Evolutionary conservation across 2,329 filamentous ascomycete species (phyloP), one percentile per base, ranked within the genome.

Genomic region (Diaporthe ilicicola): DNA sequence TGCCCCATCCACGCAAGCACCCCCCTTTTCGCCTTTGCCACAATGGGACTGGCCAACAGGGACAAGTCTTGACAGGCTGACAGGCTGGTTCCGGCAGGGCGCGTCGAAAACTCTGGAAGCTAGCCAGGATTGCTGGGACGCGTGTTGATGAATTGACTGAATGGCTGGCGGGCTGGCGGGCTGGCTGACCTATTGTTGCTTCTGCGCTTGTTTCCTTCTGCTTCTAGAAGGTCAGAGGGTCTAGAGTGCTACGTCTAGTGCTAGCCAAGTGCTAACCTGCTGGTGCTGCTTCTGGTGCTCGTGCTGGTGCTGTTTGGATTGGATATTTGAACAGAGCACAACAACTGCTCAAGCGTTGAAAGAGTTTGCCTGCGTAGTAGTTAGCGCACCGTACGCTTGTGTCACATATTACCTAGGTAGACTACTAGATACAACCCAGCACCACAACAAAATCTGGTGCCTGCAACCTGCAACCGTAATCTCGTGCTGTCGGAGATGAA

Each of bases 1-100:
- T 27, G 17, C 55, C 17, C n/a, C 22, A 24, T 62, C 42, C 59
- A 48, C 42, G 59, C 42, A 62, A 62, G 59, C 59, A 62, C 32
- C 59, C 59, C 59, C 59, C 59, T 62, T 62, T 62, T 62, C 59
- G 39, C 42, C 42, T 48, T 62, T 62, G 59, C 59, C 59, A 62
- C 59, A 62, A 62, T 34, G 19, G 59, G 56, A 62, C 56, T 46
- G 56, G 19, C 24, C n/a, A 34, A 34, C 53, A 37, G 32, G 32
- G 51, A 53, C 15, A 27, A 24, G 17, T 7, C 27, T n/a, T n/a
- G 27, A 34, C 22, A 34, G 19, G 29, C 51, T 39, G 22, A 42
- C n/a, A 44, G 44, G n/a, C n/a, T n/a, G n/a, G n/a, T n/a, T n/a
- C n/a, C 39, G 55, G 39, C 54, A 61, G n/a, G n/a, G 32, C 39